phyloP scores from a whole-genome alignment of 139 green algal genomes.

The Edaphochlamys debaryana region DNA sequence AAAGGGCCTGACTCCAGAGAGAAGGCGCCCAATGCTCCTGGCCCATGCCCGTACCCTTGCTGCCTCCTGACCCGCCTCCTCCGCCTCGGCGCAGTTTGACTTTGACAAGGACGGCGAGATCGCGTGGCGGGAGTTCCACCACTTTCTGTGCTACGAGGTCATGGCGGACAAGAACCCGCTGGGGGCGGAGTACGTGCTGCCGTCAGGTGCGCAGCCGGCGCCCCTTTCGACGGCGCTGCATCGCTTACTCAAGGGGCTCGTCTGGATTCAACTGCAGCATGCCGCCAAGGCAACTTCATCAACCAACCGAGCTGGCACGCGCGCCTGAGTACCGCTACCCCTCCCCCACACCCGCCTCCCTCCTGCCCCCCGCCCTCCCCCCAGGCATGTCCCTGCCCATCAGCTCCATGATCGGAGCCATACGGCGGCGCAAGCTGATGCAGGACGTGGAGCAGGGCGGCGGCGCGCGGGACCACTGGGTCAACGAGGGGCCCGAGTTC shows the following conservation, averaged over 20 bases:
- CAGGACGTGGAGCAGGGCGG: constrained; percentile 34
- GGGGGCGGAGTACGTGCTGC: constrained; percentile 30
- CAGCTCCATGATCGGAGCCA: constrained; percentile 20
- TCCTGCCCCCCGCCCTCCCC: not conserved
- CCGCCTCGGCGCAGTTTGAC: constrained; percentile 16
- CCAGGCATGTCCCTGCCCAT: constrained; percentile 29
- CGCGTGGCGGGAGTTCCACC: constrained; percentile 32
- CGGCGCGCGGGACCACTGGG: constrained; percentile 6
- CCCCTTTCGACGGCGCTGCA: too few relatives aligned
- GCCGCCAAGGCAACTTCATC: too few relatives aligned
- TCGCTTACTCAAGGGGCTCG: too few relatives aligned
- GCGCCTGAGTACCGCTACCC: too few relatives aligned
- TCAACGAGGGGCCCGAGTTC: constrained; percentile 30
- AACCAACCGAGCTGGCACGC: too few relatives aligned
- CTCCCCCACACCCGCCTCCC: not conserved
- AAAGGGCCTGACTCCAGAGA: too few relatives aligned
- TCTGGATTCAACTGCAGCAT: too few relatives aligned
- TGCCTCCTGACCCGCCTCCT: too few relatives aligned
- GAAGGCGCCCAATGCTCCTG: too few relatives aligned
- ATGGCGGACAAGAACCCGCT: constrained; percentile 30
- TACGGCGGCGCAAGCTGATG: constrained; percentile 23
- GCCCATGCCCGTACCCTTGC: too few relatives aligned
- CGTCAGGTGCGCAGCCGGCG: constrained; percentile 11
- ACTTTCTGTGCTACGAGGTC: constrained; percentile 36
- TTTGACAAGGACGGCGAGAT: constrained; percentile 40